Conservation (phyloP, 2,329 filamentous ascomycete genomes). For the Sporothrix euskadiensis region DNA sequence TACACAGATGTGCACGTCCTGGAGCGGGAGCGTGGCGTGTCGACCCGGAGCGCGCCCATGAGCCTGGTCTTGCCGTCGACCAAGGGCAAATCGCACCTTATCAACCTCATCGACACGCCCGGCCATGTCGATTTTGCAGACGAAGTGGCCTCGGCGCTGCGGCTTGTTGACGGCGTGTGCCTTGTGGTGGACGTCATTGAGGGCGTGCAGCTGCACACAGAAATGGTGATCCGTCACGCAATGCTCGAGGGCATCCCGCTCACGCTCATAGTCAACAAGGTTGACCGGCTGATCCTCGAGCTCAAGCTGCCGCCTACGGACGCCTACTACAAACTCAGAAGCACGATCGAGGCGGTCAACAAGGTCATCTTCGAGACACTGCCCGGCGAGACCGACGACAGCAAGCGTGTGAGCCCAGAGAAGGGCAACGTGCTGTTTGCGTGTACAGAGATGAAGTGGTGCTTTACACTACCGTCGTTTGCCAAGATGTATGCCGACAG, state of each 20-base stretch:
- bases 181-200: slow-evolving; percentile 95
- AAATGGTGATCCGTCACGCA: slow-evolving; percentile 95
- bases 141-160: slow-evolving; percentile 84
- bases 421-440: slow-evolving; percentile 98
- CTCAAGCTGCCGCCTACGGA: slow-evolving; percentile 91
- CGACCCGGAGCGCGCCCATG: slow-evolving; percentile 93
- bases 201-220: slow-evolving; percentile 97
- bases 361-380: slow-evolving; percentile 87
- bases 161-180: slow-evolving; percentile 87
- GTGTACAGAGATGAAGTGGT: slow-evolving; percentile 92
- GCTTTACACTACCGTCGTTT: slow-evolving; percentile 91
- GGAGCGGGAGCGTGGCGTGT: slow-evolving; percentile 85
- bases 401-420: slow-evolving; percentile 83
- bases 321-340: slow-evolving; percentile 98
- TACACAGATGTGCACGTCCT: slow-evolving; percentile 92
- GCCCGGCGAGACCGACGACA: slow-evolving; percentile 75
- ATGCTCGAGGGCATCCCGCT: slow-evolving; percentile 86
- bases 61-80: slow-evolving; percentile 84
- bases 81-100: slow-evolving; percentile 88
- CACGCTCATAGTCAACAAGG: slow-evolving; percentile 92
- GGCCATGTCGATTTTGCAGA: slow-evolving; percentile 99
- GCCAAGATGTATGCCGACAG: slow-evolving; percentile 93
- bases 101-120: slow-evolving; percentile 95
- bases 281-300: slow-evolving; percentile 93
- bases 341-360: slow-evolving; percentile 98